Percentiles rank a stretch among this genome's conserved stretches.
phyloP scores from a whole-genome alignment of 2,329 filamentous ascomycete genomes.

The Cyphellophora europaea region DNA sequence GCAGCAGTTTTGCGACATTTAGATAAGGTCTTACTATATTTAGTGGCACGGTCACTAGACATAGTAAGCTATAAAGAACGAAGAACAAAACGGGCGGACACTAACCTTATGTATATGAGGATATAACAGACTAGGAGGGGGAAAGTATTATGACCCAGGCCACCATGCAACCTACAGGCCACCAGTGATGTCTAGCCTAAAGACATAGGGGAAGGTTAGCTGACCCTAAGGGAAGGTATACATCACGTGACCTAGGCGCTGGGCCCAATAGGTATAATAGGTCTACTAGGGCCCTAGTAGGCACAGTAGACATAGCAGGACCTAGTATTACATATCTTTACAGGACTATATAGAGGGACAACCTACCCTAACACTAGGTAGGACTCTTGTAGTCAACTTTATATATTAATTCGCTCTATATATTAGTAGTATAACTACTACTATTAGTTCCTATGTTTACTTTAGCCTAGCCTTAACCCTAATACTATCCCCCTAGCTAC shows the following conservation, averaged over 20 bases:
- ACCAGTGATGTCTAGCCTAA: too few relatives aligned
- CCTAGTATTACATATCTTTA: too few relatives aligned
- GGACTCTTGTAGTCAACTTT: slow-evolving; percentile 1
- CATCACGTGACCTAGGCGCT: too few relatives aligned
- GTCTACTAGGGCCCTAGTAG: too few relatives aligned
- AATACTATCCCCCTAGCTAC: background rate
- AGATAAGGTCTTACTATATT: background rate
- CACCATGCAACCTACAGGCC: too few relatives aligned
- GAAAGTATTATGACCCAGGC: too few relatives aligned
- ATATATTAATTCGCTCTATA: background rate
- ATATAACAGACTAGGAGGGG: background rate
- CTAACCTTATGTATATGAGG: background rate
- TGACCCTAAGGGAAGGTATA: too few relatives aligned
- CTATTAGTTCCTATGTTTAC: background rate
- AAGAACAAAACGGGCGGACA: background rate
- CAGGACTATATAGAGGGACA: slow-evolving; percentile 1
- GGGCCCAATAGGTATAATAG: too few relatives aligned
- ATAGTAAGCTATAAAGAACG: slow-evolving; percentile 1
- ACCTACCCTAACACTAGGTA: background rate
- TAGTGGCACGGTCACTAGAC: background rate
- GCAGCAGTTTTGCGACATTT: background rate
- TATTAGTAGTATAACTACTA: background rate
- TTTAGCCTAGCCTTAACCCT: background rate
- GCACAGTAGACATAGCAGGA: too few relatives aligned
- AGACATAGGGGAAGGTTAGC: too few relatives aligned